Evolutionary conservation across 352 stramenopile genomes (phyloP), one percentile per base, ranked within the genome.

Genomic region (Phytophthora fragariaefolia): DNA sequence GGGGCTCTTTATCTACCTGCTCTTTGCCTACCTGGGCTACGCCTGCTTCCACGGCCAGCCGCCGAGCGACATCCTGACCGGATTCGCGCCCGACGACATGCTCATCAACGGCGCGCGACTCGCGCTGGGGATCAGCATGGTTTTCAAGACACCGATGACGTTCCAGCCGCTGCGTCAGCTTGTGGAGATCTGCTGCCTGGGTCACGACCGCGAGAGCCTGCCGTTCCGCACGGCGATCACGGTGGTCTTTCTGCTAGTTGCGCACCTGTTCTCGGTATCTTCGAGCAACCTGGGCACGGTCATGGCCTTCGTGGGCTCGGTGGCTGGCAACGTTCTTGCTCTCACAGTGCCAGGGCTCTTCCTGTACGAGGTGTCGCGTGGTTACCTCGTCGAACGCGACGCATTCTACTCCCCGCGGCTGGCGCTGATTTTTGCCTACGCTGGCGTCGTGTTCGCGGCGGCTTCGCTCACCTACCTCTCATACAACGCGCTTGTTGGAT

Each of bases 71-170:
- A 91, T 95, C 42, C 73, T 95, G 43, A 93, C 85, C 27, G 87
- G 85, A 17, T 95, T 95, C 59, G 63, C 70, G 17, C 45, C 73
- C 2, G 74, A 92, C 66, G 85, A 93, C 62, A 77, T 62, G 57
- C 76, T 91, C 34, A 92, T 95, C 63, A 95, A 95, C 57, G 85
- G 80, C 36, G 87, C 86, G 26, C 83, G 85, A 6, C 62, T 95
- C 10, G 89, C 83, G 17, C 74, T 95, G 17, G 87, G 85, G 8
- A 56, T 81, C 17, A 91, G 81, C 45, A 92, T 92, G 85, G 66
- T 95, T 36, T 72, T 91, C 58, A 93, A 93, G 78, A 92, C 85
- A 28, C 87, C 87, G 4, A 92, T 95, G 83, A 92, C 82, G 5
- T 95, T 93, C 80, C 87, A 95, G 69, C 87, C 87, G 46, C 65